phyloP scores from a whole-genome alignment of 148 eudicot species.

The Amaranthus cruentus region DNA sequence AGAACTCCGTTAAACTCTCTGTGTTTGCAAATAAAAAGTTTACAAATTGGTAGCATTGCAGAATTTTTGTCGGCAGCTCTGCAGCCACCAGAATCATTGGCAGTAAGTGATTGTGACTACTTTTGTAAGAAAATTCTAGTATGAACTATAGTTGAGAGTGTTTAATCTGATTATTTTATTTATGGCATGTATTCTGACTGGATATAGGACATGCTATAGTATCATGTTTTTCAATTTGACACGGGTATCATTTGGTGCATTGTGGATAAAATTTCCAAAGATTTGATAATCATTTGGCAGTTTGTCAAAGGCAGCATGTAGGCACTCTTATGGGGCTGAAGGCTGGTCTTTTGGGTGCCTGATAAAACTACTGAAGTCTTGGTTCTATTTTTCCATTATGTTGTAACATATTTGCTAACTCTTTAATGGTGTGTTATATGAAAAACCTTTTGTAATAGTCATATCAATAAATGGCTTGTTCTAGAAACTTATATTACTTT shows the following conservation, averaged over 20 bases:
- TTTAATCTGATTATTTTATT: not conserved
- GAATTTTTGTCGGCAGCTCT: conserved; percentile 83
- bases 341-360: not conserved
- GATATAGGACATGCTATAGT: conserved; percentile 1
- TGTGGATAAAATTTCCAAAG: not conserved
- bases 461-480: not conserved
- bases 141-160: not conserved
- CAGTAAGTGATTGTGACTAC: conserved; percentile 35
- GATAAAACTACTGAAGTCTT: not conserved
- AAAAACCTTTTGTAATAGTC: not conserved
- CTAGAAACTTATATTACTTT: too few species aligned
- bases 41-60: conserved; percentile 82
- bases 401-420: not conserved
- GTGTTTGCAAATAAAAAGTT: conserved; percentile 91
- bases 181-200: not conserved
- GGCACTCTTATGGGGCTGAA: not conserved
- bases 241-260: not conserved
- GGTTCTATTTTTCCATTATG: too few species aligned
- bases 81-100: conserved; percentile 82
- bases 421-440: not conserved
- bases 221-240: not conserved
- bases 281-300: not conserved
- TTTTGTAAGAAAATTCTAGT: not conserved
- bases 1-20: conserved; percentile 94
- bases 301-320: not conserved